Percentiles rank a stretch among this genome's conserved stretches.
Conservation (phyloP, 1,284 basidiomycete species). For the Ganoderma multipileum region DNA sequence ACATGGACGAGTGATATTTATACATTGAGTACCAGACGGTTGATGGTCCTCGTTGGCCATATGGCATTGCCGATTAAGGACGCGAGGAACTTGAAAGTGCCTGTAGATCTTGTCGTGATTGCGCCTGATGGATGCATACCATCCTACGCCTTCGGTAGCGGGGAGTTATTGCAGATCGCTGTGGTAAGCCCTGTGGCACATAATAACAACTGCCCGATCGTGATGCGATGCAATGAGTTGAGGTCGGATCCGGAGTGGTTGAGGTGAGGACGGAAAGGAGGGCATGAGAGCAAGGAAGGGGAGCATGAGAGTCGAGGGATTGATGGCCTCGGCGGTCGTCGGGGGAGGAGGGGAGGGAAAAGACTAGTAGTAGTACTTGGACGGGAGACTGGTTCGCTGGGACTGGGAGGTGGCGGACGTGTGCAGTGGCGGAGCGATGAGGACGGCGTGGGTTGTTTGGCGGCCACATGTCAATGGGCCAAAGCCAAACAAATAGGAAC, state of each 20-base stretch:
- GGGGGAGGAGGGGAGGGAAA: not conserved
- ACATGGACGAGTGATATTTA: not conserved
- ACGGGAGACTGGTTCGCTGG: no score
- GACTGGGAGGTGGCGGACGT: not conserved
- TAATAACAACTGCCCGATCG: not conserved
- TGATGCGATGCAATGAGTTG: not conserved
- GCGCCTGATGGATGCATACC: conserved; percentile 23
- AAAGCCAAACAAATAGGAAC: conserved; percentile 31
- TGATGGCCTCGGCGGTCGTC: not conserved
- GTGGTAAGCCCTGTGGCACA: not conserved
- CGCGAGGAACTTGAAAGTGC: conserved; percentile 17
- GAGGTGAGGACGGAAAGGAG: not conserved
- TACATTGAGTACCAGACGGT: not conserved
- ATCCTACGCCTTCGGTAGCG: not conserved
- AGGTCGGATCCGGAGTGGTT: not conserved
- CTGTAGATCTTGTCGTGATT: conserved; percentile 32
- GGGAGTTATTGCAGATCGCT: conserved; percentile 25
- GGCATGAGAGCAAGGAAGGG: not conserved
- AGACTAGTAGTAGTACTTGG: not conserved
- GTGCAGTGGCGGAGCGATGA: not conserved
- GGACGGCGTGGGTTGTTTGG: conserved; percentile 14
- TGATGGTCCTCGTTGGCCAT: not conserved
- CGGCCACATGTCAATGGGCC: conserved; percentile 22
- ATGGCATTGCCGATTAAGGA: conserved; percentile 3
- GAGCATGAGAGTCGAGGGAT: not conserved